These are phyloP conservation scores for Massarina eburnea DNA, from an alignment of 2,329 filamentous ascomycete genomes.

Conservation along the genomic window DNA sequence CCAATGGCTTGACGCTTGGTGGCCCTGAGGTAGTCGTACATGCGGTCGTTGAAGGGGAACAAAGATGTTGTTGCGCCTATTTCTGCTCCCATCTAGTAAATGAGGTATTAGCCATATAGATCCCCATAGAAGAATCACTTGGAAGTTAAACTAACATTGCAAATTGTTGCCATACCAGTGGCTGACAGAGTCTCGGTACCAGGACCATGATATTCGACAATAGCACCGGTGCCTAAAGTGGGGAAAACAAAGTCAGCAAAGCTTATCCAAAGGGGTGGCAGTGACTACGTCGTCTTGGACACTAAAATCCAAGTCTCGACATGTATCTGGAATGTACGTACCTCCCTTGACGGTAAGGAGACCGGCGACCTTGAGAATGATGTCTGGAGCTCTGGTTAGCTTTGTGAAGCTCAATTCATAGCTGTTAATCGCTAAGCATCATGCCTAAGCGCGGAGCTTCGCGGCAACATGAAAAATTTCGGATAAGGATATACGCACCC, in stretches of 20 bases:
- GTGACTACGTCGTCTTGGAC: no score
- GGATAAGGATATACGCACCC: slow-evolving; percentile 57
- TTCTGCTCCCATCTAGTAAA: slow-evolving; percentile 52
- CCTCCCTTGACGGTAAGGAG: slow-evolving; percentile 98
- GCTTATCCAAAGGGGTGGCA: no score
- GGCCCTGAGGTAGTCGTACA: slow-evolving; percentile 92
- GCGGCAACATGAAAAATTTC: slow-evolving; percentile 6
- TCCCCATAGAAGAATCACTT: background rate
- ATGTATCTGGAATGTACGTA: no score
- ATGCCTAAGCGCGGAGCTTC: slow-evolving; percentile 1
- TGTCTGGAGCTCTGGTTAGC: slow-evolving; percentile 59
- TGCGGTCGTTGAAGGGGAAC: slow-evolving; percentile 97
- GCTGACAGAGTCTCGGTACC: slow-evolving; percentile 73
- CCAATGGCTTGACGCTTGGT: slow-evolving; percentile 91
- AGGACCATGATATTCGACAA: slow-evolving; percentile 60
- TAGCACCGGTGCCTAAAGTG: slow-evolving; percentile 88
- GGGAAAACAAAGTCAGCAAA: no score
- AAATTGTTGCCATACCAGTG: slow-evolving; percentile 76
- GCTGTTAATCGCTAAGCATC: slow-evolving; percentile 6
- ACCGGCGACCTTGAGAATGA: slow-evolving; percentile 96
- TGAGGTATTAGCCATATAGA: no score
- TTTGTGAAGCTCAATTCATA: slow-evolving; percentile 3
- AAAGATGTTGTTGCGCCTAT: slow-evolving; percentile 85
- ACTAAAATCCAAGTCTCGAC: no score
- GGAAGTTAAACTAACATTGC: slow-evolving; percentile 21